These are phyloP conservation scores for Backusella liffmaniae DNA, from an alignment of 192 early-diverging fungal species.

Conservation along the genomic window DNA sequence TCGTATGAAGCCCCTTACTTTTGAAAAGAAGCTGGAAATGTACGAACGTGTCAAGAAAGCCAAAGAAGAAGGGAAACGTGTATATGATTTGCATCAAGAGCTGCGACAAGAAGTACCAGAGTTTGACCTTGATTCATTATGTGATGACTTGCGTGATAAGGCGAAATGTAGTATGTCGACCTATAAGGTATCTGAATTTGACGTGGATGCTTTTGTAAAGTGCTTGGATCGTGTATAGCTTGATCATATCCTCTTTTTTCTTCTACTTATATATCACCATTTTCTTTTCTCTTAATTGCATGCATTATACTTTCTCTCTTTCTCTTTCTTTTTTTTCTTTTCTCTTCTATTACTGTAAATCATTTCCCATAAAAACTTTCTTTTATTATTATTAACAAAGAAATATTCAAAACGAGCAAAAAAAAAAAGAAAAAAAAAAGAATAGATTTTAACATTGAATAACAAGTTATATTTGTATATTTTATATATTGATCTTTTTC, in stretches of 20 bases:
- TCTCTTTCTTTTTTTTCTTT: constrained; percentile 13
- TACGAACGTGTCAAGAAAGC: not conserved
- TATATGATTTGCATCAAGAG: constrained; percentile 16
- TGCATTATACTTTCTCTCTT: constrained; percentile 2
- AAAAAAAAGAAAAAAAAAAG: not conserved
- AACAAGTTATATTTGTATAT: too few species aligned
- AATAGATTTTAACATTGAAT: not conserved
- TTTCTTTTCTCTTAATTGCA: constrained; percentile 5
- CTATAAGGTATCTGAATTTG: constrained; percentile 17
- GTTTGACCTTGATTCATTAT: constrained; percentile 22
- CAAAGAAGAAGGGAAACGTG: not conserved
- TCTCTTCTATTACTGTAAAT: constrained; percentile 7
- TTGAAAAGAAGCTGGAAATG: not conserved
- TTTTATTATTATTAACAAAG: not conserved
- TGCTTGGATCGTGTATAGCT: constrained; percentile 14
- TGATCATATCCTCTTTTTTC: not conserved
- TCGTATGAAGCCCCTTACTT: not conserved
- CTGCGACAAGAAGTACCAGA: constrained; percentile 11
- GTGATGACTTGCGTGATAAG: constrained; percentile 27
- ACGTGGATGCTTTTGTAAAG: constrained; percentile 17
- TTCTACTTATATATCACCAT: not conserved
- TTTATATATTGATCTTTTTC: too few species aligned
- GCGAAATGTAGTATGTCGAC: constrained; percentile 14
- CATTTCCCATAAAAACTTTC: not conserved
- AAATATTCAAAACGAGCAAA: not conserved